Base-by-base conservation (phyloP, 1,284 basidiomycete species). In the Austropuccinia psidii region DNA sequence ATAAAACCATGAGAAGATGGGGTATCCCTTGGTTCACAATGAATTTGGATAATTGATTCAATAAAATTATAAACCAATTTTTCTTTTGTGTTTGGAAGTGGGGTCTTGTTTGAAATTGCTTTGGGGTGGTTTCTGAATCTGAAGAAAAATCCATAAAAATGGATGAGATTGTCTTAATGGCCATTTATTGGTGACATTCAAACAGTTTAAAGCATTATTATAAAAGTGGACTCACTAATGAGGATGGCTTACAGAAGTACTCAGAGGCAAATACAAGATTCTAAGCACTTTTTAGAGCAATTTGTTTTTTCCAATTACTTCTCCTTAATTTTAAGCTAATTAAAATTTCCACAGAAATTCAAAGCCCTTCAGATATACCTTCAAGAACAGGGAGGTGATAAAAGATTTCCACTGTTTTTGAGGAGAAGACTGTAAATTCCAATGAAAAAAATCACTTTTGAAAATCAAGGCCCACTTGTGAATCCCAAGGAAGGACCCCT, bases 1-100 rank as follows among this genome's bases (percentile, higher is more conserved):
- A 54, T 72, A 47, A 39, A 49, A 72, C 58, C 41, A 70, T 72
- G 69, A 27, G 45, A 29, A 35, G 68, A 43, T 72, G 68, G 68
- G 68, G 58, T 1, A 72, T 72, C n/a, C 4, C 15, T 7, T 35
- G 43, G 15, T 72, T 72, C 15, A 72, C 68, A 9, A 61, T 72
- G 55, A 57, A 72, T 52, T 69, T 50, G 66, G 54, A 45, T 17
- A 58, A 54, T 24, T 37, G 24, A 13, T 69, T 57, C 54, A 69
- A 69, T 55, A 50, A 69, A 31, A 45, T 58, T 17, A 58, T 58
- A 41, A 57, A 54, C n/a, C 66, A 69, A 29, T 69, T 69, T 58
- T 72, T 72, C 24, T 2, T 72, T n/a, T 11, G 49, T 4, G 68
- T 61, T 11, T 72, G 68, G 68, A 72, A 62, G 37, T 72, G 68